phyloP scores from a whole-genome alignment of 208 protist species.

The Angomonas desouzai region DNA sequence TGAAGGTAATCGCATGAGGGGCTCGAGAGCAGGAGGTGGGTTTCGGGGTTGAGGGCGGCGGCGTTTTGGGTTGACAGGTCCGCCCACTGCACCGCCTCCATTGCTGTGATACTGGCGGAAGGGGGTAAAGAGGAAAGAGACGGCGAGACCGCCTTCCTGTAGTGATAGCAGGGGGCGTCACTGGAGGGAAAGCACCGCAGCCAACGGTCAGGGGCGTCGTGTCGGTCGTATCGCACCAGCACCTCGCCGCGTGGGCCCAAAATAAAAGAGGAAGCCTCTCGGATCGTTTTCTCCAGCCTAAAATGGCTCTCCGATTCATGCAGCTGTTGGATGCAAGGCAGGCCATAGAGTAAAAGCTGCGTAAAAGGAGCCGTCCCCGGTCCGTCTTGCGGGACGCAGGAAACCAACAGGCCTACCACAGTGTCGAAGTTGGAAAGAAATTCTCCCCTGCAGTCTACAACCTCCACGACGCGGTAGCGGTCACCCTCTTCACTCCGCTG shows the following conservation, averaged over 20 bases:
- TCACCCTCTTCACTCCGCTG: neutral
- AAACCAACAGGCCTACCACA: constrained; percentile 32
- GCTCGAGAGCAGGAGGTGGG: constrained; percentile 13
- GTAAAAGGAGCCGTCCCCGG: neutral
- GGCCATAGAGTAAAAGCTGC: constrained; percentile 56
- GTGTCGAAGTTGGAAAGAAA: constrained; percentile 48
- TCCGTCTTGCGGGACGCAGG: neutral
- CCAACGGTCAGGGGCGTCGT: constrained; percentile 37
- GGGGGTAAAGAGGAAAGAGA: neutral
- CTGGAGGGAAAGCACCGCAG: constrained; percentile 46
- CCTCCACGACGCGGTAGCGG: neutral
- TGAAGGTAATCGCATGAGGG: constrained; percentile 12
- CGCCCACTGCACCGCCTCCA: constrained; percentile 11
- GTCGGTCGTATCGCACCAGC: constrained; percentile 24
- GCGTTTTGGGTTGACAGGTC: neutral
- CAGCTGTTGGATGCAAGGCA: constrained; percentile 40
- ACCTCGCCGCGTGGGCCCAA: constrained; percentile 47
- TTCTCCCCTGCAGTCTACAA: constrained; percentile 8
- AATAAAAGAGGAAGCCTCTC: constrained; percentile 49
- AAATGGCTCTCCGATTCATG: constrained; percentile 17
- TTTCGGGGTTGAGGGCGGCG: neutral
- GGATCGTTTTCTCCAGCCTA: constrained; percentile 38
- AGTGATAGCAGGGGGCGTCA: neutral
- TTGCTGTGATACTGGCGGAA: neutral
- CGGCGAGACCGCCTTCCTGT: neutral